A percentile compares a stretch with the other conserved stretches of the same genome.
Evolutionary conservation across 225 moss, liverwort and hornwort species (phyloP).

Genomic region (Thuidium tamariscinum): DNA sequence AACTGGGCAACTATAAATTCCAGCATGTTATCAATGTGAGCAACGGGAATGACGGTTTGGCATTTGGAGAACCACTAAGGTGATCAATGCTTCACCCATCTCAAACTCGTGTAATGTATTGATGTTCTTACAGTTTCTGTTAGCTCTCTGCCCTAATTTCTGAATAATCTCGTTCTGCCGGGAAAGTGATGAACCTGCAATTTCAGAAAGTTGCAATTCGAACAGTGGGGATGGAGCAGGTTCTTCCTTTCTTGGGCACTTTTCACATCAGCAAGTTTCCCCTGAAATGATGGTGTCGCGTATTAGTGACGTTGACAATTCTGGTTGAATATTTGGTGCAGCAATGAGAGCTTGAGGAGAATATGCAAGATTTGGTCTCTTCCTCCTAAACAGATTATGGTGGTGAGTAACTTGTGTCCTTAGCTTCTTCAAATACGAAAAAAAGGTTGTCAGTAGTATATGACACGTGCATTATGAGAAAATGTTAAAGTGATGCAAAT

Average conservation of each 20-base stretch:
- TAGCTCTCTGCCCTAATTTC: neutral
- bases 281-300: neutral
- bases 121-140: neutral
- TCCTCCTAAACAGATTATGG: slow-evolving; percentile 60
- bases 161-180: neutral
- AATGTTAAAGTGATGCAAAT: neutral
- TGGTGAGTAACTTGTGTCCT: slow-evolving; percentile 39
- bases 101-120: neutral
- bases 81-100: neutral
- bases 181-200: neutral
- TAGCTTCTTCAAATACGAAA: neutral
- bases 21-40: slow-evolving; percentile 33
- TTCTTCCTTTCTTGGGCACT: neutral
- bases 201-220: neutral
- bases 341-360: slow-evolving; percentile 41
- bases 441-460: neutral
- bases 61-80: slow-evolving; percentile 40
- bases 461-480: neutral
- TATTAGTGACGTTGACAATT: neutral
- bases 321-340: slow-evolving; percentile 14
- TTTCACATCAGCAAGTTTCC: neutral
- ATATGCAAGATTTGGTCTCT: slow-evolving; percentile 50
- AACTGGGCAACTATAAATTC: slow-evolving; percentile 70
- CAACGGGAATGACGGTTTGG: slow-evolving; percentile 3
- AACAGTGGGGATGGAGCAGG: neutral